A percentile compares a stretch with the other conserved stretches of the same genome.
Conservation (phyloP, 2,329 filamentous ascomycete species). For the Monosporascus sp. region DNA sequence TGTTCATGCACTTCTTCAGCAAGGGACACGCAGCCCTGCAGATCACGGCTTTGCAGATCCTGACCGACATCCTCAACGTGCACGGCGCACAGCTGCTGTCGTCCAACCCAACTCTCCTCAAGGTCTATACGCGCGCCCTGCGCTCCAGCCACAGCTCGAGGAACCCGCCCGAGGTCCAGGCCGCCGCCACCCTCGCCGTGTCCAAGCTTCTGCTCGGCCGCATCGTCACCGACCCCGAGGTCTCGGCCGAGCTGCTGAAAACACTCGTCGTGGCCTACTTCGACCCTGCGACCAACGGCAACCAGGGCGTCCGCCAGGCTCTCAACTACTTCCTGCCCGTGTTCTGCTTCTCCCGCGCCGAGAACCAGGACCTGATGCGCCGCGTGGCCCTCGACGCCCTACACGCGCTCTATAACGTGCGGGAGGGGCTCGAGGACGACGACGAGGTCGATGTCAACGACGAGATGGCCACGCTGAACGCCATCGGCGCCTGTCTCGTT, state of each 20-base stretch:
- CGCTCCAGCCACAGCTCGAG: conserved; percentile 56
- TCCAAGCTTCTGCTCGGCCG: conserved; percentile 81
- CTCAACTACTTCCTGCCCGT: conserved; percentile 93
- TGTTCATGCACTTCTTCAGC: conserved; percentile 94
- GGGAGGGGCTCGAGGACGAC: conserved; percentile 68
- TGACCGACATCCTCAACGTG: conserved; percentile 87
- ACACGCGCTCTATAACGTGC: conserved; percentile 66
- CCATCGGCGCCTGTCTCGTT: conserved; percentile 75
- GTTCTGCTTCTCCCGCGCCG: conserved; percentile 78
- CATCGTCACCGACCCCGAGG: conserved; percentile 65
- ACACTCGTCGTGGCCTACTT: conserved; percentile 84
- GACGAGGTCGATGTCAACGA: conserved; percentile 71
- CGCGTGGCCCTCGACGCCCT: conserved; percentile 68
- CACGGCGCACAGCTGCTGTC: conserved; percentile 75
- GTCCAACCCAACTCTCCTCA: conserved; percentile 64
- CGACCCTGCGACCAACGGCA: conserved; percentile 72
- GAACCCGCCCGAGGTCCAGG: conserved; percentile 64
- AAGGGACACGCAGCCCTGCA: conserved; percentile 89
- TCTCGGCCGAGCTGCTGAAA: conserved; percentile 70
- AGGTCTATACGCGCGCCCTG: conserved; percentile 79
- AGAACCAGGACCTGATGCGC: conserved; percentile 80
- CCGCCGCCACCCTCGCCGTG: conserved; percentile 72
- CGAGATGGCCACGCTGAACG: conserved; percentile 71
- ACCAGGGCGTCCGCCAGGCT: conserved; percentile 78
- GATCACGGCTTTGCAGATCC: conserved; percentile 82